A percentile compares a stretch with the other conserved stretches of the same genome.
These are phyloP conservation scores for Hyphopichia burtonii DNA, from an alignment of 1,139 yeast species.

Conservation along the genomic window DNA sequence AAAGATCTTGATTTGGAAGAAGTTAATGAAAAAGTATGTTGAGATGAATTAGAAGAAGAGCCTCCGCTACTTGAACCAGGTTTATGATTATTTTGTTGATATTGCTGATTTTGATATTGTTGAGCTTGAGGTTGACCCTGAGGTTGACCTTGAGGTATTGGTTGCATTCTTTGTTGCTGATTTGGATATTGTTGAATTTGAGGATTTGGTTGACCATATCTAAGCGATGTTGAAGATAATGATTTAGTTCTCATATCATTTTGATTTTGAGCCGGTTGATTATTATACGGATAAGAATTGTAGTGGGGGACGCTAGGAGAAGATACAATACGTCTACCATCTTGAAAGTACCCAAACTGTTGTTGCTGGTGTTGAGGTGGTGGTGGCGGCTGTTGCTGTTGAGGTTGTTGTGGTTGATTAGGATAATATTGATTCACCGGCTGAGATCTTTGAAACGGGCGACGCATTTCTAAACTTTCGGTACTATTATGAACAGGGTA, in stretches of 20 bases:
- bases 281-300: neutral
- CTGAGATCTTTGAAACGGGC: neutral
- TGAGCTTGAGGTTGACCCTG: conserved; percentile 4
- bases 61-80: conserved; percentile 20
- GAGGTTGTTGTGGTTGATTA: conserved; percentile 3
- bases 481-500: conserved; percentile 5
- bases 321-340: conserved; percentile 24
- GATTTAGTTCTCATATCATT: conserved; percentile 22
- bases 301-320: conserved; percentile 19
- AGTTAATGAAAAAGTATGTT: conserved; percentile 39
- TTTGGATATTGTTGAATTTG: neutral
- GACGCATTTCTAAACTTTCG: conserved; percentile 1
- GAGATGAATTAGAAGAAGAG: conserved; percentile 20
- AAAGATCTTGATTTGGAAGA: conserved; percentile 43
- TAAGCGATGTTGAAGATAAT: conserved; percentile 21
- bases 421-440: neutral
- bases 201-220: conserved; percentile 8
- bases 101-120: conserved; percentile 7
- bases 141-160: conserved; percentile 7
- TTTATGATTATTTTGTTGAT: conserved; percentile 9
- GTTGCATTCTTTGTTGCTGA: conserved; percentile 13
- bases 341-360: neutral
- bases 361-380: conserved; percentile 6
- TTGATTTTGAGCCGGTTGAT: conserved; percentile 10
- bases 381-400: conserved; percentile 7